Base-by-base conservation (phyloP, 2,329 filamentous ascomycete species). In the Calonectria honghensis region DNA sequence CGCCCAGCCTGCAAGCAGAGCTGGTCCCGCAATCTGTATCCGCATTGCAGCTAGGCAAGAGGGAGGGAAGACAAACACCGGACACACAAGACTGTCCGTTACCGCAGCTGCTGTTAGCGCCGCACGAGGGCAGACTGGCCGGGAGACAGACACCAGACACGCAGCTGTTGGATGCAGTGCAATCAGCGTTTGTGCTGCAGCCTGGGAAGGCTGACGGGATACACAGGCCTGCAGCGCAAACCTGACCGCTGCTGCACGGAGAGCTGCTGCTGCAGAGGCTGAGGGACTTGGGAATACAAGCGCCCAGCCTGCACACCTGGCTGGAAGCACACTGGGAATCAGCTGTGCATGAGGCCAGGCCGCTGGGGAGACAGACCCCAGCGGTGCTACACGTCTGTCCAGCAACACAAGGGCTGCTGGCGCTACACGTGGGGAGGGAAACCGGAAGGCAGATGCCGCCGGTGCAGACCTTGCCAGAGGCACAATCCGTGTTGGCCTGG, bases 141-240 rank as follows among this genome's bases (percentile, higher is more conserved):
- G 71, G 66, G 6, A 73, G 48, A 16, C 71, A 73, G 18, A 65
- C 39, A 32, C 71, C 71, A 14, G 71, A 69, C 11, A 73, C 39
- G 20, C 71, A 73, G 24, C 24, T 59, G n/a, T 73, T 61, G 31
- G 57, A 66, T 2, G 71, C 35, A 9, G 52, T 61, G 39, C 71
- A 73, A n/a, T 73, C 71, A 1, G 24, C 16, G 16, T 66, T 68
- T 13, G 66, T 51, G 10, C 29, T 57, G 50, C 71, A 73, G 13
- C 24, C 29, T 27, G 71, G 61, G 24, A 73, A 51, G 11, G 57
- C 59, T 0, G 71, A 59, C 3, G 59, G 48, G 18, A 72, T 24
- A 16, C 73, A 74, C 0, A 74, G n/a, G 16, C 68, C 68, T 4
- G 51, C 54, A 3, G 41, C 52, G 14, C 73, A 74, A 0, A 74